Base-by-base conservation (phyloP, 352 stramenopile species). In the Globisporangium abappressorium region DNA sequence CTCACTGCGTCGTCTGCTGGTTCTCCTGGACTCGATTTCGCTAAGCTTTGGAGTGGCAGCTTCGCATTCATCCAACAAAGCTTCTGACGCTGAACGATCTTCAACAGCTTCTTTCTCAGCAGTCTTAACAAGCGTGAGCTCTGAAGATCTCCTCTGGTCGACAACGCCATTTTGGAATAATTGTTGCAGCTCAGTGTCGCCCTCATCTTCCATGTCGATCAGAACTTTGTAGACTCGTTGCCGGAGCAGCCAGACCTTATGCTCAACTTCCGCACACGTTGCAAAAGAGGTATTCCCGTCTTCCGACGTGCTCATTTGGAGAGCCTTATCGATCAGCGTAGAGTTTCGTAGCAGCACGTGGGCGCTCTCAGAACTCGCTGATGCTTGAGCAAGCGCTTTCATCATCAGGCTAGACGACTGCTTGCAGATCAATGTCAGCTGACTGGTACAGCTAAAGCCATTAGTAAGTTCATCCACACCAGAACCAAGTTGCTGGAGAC, bases 201-300 rank as follows among this genome's bases (percentile, higher is more conserved):
- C 74, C 54, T 77, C 76, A 7, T 83, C 70, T 12, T 66, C 68
- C 36, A 82, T 60, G 12, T 77, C 73, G 9, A 84, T 46, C 28
- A 85, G 55, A 20, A 82, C 69, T 24, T 70, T 46, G 41, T 87
- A 85, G 0, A 91, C 24, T 46, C 87, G 78, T 26, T 85, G 72
- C 6, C 80, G 80, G 18, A 92, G 54, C 36, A 72, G 26, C 61
- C 57, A 70, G n/a, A 82, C 62, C 49, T 80, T 75, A 8, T 70
- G 74, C 36, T 92, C 83, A 9, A 80, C 66, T 9, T 69, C 62
- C 5, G 55, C 64, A 14, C 84, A 68, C 1, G 79, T 82, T 2
- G 68, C 70, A 49, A 86, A 80, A 5, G 55, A 60, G 1, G 22
- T 22, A 12, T 75, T 76, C 0, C 51, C 62, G 22, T 87, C 77